Base-by-base conservation (phyloP, 2,329 filamentous ascomycete genomes). In the Aspergillus spinulosporus region DNA sequence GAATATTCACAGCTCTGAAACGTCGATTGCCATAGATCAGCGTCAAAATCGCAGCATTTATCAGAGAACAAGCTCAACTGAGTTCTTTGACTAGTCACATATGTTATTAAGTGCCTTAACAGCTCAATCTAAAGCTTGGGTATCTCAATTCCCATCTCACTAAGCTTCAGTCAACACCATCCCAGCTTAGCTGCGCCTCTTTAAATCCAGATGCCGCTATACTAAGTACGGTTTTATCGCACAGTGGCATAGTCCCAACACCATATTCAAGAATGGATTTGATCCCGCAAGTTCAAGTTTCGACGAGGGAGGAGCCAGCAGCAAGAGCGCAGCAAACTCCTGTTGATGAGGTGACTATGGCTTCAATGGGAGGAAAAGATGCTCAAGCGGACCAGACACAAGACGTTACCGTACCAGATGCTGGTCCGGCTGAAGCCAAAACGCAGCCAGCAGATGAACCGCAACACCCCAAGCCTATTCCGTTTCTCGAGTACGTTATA, bases 401-500 rank as follows among this genome's bases (percentile, higher is more conserved):
- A 55, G 64, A 69, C 44, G 50, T 45, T 12, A 50, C 50, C 37
- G 36, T 68, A 14, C 49, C 49, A n/a, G 60, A 68, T 61, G 62
- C 52, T 56, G 61, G 61, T 48, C 49, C 57, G 40, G 55, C 52
- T 36, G 64, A 65, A 34, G 52, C 53, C 21, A 55, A 59, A 32
- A 49, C 52, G 42, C 56, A 49, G 42, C 54, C 57, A 47, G 52
- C 49, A 43, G 62, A 64, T 15, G 51, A 56, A 26, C 53, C 57
- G 3, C 53, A 51, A 4, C 52, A 63, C 4, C 52, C 52, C 61
- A 52, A 66, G 56, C 28, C 45, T 58, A 47, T 65, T 52, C 64
- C 64, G 42, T 73, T 72, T 52, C 60, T 72, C 26, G 64, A 72
- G 70, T 72, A 65, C 62, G 66, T 34, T 11, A 15, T 44, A 32